Evolutionary conservation across 2,329 filamentous ascomycete genomes (phyloP), one percentile per base, ranked within the genome.

Genomic region (Teratosphaeria pseudoeucalypti): DNA sequence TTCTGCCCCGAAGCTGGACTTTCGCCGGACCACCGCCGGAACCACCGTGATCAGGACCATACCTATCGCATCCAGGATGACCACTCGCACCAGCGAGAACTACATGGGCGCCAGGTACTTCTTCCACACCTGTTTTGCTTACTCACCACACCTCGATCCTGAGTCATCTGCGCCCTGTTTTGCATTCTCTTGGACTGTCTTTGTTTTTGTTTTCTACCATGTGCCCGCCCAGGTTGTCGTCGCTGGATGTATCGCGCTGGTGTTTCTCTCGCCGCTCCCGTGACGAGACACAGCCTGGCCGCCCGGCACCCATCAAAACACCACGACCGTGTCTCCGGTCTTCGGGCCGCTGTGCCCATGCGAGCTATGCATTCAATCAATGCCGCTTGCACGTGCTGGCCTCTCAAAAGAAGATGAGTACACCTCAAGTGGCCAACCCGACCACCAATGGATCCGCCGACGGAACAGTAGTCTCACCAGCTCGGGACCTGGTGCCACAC

Each of bases 101-200:
- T 63, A 64, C 61, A 68, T 70, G 67, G 64, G 68, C 65, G 65
- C 68, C 70, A 74, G 72, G 72, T 74, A 74, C 67, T 67, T 64
- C 64, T 66, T 67, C 65, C 64, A 60, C 58, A 54, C 54, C 58
- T 57, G 60, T 64, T 34, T 47, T 49, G 43, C 43, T 39, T 19
- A 11, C 52, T 32, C n/a, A 58, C 26, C 4, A 29, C 56, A 54
- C 55, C 49, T 54, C 62, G 54, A 58, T 63, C 62, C 12, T 61
- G 59, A 49, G 14, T 29, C 27, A 34, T 34, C 34, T 54, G 32
- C 23, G 23, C 37, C 37, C 47, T 43, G 37, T 43, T 43, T 55
- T 58, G 34, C 26, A 7, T 49, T 57, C 52, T 16, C 23, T 49
- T 49, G 26, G 43, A n/a, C 43, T 19, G 43, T n/a, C 2, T 1